A percentile compares a stretch with the other conserved stretches of the same genome.
Evolutionary conservation across 2,329 filamentous ascomycete genomes (phyloP).

Genomic region (Daldinia eschscholtzii): DNA sequence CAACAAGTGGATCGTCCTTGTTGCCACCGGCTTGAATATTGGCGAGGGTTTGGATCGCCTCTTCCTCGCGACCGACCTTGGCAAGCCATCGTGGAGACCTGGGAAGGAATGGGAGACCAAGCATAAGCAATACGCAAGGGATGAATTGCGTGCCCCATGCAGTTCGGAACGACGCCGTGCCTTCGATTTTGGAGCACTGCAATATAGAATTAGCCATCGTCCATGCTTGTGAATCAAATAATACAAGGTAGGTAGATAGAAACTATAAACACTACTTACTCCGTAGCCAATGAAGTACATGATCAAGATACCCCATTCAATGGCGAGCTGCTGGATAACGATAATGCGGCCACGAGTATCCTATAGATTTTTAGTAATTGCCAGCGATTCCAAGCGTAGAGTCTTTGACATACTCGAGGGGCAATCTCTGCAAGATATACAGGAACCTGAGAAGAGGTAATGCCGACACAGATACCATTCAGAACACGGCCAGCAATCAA

Average conservation of each 20-base stretch:
- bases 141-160: conserved; percentile 75
- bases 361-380: conserved; percentile 51
- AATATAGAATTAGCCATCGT: conserved; percentile 11
- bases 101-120: conserved; percentile 71
- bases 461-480: conserved; percentile 75
- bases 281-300: conserved; percentile 79
- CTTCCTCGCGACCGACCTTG: conserved; percentile 71
- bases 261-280: conserved; percentile 22
- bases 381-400: background rate
- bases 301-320: conserved; percentile 78
- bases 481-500: conserved; percentile 69
- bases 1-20: conserved; percentile 64
- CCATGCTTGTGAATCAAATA: background rate
- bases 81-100: conserved; percentile 75
- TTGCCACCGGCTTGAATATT: conserved; percentile 69
- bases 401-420: conserved; percentile 53
- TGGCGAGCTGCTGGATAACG: conserved; percentile 79
- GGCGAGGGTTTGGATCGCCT: conserved; percentile 65
- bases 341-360: conserved; percentile 72
- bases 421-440: conserved; percentile 78
- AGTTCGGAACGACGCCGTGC: conserved; percentile 70
- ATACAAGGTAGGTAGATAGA: too few species aligned
- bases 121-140: conserved; percentile 68
- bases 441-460: conserved; percentile 75
- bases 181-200: conserved; percentile 66